Evolutionary conservation across 2,329 filamentous ascomycete genomes (phyloP), one percentile per base, ranked within the genome.

Genomic region (Colletotrichum cordylinicola): DNA sequence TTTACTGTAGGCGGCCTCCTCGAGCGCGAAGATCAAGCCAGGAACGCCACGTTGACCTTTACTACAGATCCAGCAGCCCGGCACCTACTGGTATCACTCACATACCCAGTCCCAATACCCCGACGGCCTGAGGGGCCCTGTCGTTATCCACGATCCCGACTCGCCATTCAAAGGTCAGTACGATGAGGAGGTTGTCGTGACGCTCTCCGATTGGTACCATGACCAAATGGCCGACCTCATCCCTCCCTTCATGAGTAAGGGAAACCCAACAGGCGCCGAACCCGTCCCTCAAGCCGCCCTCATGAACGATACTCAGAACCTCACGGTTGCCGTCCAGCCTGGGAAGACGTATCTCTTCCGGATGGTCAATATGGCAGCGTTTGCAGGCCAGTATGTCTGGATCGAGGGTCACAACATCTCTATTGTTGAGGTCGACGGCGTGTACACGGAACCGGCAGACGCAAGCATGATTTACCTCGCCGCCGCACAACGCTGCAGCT

Each of bases 61-160:
- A 29, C 9, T 66, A 76, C 77, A 89, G 93, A 82, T 89, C 70
- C 81, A 91, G 65, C 93, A 95, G 85, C 89, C 92, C 0, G 94
- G 94, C 33, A 94, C 93, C 2, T 96, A 95, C 83, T 96, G 94
- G 94, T 96, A 96, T 79, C 93, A 95, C 82, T 93, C 92, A 6
- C 93, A 95, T 81, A 88, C 89, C 27, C 87, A 88, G 77, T 92
- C 89, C 29, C 93, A 94, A 81, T 95, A 94, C 77, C 93, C 93
- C 2, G 93, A 95, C 81, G 93, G 93, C 13, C 86, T 94, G 8
- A 88, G 93, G 27, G 92, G 89, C 0, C 88, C 93, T 1, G 83
- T 94, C 37, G 89, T 94, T 70, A 86, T 94, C 24, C 90, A 94
- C 66, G 93, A 95, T 80, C 89, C 88, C 2, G 81, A 90, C 0